phyloP scores from a whole-genome alignment of 306 rosid species.

The Fragaria iinumae region DNA sequence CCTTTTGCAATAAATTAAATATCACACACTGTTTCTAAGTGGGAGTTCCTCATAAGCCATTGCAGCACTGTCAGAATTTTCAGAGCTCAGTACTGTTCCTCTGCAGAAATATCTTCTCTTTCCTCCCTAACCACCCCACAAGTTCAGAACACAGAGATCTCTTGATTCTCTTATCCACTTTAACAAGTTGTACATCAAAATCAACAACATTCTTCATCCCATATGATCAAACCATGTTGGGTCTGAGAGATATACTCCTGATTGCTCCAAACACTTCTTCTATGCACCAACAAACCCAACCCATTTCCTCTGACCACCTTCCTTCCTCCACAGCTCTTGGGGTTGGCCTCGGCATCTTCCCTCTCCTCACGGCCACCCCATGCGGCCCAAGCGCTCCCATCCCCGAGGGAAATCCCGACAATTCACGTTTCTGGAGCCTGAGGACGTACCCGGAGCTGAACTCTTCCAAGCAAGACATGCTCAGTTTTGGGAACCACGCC shows the following conservation, averaged over 20 bases:
- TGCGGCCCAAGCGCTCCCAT: slow-evolving; percentile 37
- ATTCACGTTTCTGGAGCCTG: slow-evolving; percentile 41
- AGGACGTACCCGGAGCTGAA: slow-evolving; percentile 46
- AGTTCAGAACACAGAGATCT: background rate
- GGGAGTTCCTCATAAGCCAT: slow-evolving; percentile 2
- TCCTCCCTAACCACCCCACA: background rate
- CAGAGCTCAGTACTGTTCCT: background rate
- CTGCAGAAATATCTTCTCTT: background rate
- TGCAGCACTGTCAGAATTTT: slow-evolving; percentile 1
- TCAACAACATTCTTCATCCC: background rate
- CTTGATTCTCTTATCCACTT: background rate
- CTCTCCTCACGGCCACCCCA: slow-evolving; percentile 64
- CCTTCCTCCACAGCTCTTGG: slow-evolving; percentile 67
- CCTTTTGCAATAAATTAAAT: background rate
- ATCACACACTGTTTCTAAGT: background rate
- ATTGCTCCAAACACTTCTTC: slow-evolving; percentile 57
- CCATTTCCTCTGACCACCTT: slow-evolving; percentile 45
- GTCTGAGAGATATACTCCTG: slow-evolving; percentile 72
- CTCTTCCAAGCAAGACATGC: slow-evolving; percentile 29
- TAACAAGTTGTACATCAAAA: background rate
- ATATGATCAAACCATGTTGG: slow-evolving; percentile 48
- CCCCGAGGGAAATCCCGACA: slow-evolving; percentile 11
- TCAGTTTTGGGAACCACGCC: slow-evolving; percentile 17
- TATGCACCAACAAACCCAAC: slow-evolving; percentile 52
- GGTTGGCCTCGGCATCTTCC: slow-evolving; percentile 78